phyloP scores from a whole-genome alignment of 163 green algal genomes.

The Scenedesmus sp. region DNA sequence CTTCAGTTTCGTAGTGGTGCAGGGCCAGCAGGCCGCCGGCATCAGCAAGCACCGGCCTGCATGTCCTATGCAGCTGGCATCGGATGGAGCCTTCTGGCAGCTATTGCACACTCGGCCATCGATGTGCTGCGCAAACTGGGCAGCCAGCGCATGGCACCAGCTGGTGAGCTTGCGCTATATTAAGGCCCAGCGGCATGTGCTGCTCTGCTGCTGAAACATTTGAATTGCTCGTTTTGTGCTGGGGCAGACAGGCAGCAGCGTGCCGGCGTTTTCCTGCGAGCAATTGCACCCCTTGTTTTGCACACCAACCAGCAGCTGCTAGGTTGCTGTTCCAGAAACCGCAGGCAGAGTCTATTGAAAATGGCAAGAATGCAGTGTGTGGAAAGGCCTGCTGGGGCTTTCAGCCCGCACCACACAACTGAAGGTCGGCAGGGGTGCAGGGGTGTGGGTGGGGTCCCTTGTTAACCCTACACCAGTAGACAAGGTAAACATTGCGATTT shows the following conservation, averaged over 20 bases:
- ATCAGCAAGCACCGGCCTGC: background rate
- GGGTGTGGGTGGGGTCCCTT: too few relatives aligned
- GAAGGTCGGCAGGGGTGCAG: too few relatives aligned
- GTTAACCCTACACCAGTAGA: too few relatives aligned
- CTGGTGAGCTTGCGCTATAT: background rate
- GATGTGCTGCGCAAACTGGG: conserved; percentile 45
- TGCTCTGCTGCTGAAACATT: background rate
- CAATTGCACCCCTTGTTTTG: background rate
- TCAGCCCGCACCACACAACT: background rate
- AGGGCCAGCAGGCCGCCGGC: background rate
- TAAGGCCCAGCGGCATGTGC: background rate
- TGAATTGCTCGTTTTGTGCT: background rate
- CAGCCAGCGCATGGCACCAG: conserved; percentile 9
- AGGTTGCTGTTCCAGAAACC: background rate
- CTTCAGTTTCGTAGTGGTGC: background rate
- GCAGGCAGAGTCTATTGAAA: background rate
- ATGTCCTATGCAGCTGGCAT: conserved; percentile 38
- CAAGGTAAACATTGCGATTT: too few relatives aligned
- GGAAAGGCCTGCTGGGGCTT: background rate
- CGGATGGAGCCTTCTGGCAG: conserved; percentile 27
- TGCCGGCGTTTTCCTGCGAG: background rate
- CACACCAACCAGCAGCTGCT: background rate
- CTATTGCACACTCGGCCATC: conserved; percentile 29
- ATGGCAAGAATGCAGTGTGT: background rate
- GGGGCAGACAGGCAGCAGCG: background rate